A percentile compares a stretch with the other conserved stretches of the same genome.
Evolutionary conservation across 306 rosid genomes (phyloP).

Genomic region (Erythrophleum fordii): DNA sequence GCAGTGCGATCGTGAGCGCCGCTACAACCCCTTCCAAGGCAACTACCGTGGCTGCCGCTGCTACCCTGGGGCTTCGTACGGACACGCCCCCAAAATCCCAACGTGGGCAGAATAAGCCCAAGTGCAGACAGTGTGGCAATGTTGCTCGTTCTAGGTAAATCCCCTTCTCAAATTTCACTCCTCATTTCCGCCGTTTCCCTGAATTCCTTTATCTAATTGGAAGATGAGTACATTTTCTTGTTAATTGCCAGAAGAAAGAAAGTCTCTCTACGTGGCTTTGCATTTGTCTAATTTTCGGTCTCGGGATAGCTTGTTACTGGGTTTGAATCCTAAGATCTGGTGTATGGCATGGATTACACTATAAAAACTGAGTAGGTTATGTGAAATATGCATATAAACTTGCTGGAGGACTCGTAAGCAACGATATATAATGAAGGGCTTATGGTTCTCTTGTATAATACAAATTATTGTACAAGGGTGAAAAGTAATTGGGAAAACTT

Average conservation of each 20-base stretch:
- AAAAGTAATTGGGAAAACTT: conserved; percentile 1
- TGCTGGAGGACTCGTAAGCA: neutral
- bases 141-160: conserved; percentile 93
- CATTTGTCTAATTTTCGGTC: neutral
- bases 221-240: neutral
- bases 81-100: conserved; percentile 41
- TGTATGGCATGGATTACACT: neutral
- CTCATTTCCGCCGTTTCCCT: neutral
- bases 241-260: neutral
- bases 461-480: neutral
- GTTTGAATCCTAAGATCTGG: neutral
- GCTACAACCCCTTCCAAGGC: conserved; percentile 26
- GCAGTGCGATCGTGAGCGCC: neutral
- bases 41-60: conserved; percentile 16
- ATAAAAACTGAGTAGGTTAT: neutral
- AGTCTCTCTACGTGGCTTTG: neutral
- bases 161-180: neutral
- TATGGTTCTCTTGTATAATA: neutral
- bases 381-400: neutral
- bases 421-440: neutral
- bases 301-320: neutral
- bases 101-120: conserved; percentile 60
- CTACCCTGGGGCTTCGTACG: conserved; percentile 9
- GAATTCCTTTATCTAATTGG: neutral
- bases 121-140: conserved; percentile 86